phyloP scores from a whole-genome alignment of 2,329 filamentous ascomycete species.

The Ambrosiella beaveri region DNA sequence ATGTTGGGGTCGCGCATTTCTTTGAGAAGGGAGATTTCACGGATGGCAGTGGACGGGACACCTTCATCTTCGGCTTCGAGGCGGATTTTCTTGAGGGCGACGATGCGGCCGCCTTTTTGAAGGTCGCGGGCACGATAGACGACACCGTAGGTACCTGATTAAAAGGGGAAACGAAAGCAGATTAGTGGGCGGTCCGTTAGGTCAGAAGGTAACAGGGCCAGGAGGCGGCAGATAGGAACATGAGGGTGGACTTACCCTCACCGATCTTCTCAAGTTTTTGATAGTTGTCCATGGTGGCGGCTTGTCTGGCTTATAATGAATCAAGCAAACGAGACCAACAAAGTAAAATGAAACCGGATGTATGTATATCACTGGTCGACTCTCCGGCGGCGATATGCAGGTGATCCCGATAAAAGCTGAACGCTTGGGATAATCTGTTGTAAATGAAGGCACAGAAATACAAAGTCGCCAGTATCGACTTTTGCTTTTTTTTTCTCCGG shows the following conservation, averaged over 20 bases:
- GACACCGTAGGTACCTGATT: conserved; percentile 73
- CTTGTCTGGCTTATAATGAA: not conserved
- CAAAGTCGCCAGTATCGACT: not conserved
- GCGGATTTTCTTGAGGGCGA: conserved; percentile 88
- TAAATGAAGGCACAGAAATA: no score
- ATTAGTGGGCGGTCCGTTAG: not conserved
- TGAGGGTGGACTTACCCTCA: conserved; percentile 44
- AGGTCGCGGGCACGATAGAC: conserved; percentile 90
- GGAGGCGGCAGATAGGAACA: not conserved
- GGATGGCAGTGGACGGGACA: conserved; percentile 81
- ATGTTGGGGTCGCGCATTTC: conserved; percentile 90
- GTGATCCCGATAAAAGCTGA: no score
- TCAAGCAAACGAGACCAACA: no score
- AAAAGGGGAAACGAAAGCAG: conserved; percentile 1
- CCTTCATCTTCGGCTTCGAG: conserved; percentile 91
- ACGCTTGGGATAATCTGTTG: no score
- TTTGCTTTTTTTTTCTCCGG: no score
- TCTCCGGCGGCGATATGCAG: no score
- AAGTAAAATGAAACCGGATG: no score
- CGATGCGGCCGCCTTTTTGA: conserved; percentile 63
- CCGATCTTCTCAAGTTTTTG: conserved; percentile 94
- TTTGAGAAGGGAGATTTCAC: conserved; percentile 84
- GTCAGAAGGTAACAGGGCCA: not conserved
- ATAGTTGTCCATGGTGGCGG: conserved; percentile 60
- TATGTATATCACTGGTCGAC: no score